Percentiles rank a stretch among this genome's conserved stretches.
Evolutionary conservation across 805 yeast genomes (phyloP).

Genomic region (Candida quercuum): DNA sequence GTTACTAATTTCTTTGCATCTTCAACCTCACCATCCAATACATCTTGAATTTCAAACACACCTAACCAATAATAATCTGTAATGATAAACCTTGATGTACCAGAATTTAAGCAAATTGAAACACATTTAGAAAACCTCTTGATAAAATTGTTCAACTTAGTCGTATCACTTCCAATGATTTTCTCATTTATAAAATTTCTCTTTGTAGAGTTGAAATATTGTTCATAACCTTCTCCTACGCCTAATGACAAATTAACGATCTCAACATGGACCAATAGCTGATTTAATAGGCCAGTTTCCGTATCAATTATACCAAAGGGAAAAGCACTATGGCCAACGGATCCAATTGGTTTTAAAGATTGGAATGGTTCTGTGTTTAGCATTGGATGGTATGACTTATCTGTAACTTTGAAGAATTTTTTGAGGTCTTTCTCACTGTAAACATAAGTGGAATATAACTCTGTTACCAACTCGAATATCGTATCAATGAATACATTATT

Average conservation of each 20-base stretch:
- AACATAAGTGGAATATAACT: background rate
- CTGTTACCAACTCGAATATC: slow-evolving; percentile 1
- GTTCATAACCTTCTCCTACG: slow-evolving; percentile 24
- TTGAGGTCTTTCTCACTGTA: slow-evolving; percentile 6
- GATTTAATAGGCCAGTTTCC: slow-evolving; percentile 15
- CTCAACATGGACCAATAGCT: slow-evolving; percentile 21
- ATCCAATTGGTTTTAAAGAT: slow-evolving; percentile 21
- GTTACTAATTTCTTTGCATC: slow-evolving; percentile 18
- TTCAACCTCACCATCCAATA: slow-evolving; percentile 21
- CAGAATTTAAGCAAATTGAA: slow-evolving; percentile 22
- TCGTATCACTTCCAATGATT: slow-evolving; percentile 16
- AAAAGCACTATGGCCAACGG: slow-evolving; percentile 16
- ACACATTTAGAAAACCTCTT: slow-evolving; percentile 23
- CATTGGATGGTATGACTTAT: slow-evolving; percentile 12
- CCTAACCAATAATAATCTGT: slow-evolving; percentile 24
- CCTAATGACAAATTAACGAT: slow-evolving; percentile 17
- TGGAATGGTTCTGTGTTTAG: slow-evolving; percentile 6
- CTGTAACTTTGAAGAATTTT: slow-evolving; percentile 9
- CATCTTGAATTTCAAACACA: slow-evolving; percentile 21
- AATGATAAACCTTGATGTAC: slow-evolving; percentile 20
- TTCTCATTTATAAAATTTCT: slow-evolving; percentile 5
- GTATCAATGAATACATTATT: slow-evolving; percentile 2
- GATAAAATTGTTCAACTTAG: slow-evolving; percentile 21
- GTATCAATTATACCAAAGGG: slow-evolving; percentile 20
- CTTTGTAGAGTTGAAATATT: slow-evolving; percentile 17